Conservation (phyloP, 768 basidiomycete genomes). For the Russula griseocarnosa region DNA sequence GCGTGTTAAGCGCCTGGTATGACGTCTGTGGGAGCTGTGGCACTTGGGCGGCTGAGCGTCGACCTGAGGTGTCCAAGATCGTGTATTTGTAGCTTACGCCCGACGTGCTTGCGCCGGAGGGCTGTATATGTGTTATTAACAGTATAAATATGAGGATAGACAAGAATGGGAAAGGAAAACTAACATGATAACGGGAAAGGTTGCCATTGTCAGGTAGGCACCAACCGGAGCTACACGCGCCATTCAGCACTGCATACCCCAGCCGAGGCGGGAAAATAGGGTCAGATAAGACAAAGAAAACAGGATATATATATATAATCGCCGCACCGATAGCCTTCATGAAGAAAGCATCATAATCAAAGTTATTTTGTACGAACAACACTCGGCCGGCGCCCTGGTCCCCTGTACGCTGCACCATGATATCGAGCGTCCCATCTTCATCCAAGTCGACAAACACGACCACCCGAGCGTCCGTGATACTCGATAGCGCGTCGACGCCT, state of each 20-base stretch:
- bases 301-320: slow-evolving; percentile 11
- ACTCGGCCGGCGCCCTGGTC: slow-evolving; percentile 57
- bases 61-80: slow-evolving; percentile 85
- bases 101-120: slow-evolving; percentile 90
- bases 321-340: slow-evolving; percentile 85
- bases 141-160: background rate
- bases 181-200: slow-evolving; percentile 65
- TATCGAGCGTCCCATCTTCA: slow-evolving; percentile 93
- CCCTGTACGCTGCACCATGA: slow-evolving; percentile 86
- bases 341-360: slow-evolving; percentile 98
- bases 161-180: slow-evolving; percentile 28
- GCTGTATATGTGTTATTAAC: slow-evolving; percentile 43
- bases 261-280: slow-evolving; percentile 9
- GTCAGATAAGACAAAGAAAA: background rate
- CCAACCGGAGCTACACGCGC: slow-evolving; percentile 81
- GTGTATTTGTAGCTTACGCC: slow-evolving; percentile 98
- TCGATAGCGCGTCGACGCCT: slow-evolving; percentile 58
- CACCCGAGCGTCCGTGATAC: slow-evolving; percentile 72
- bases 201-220: slow-evolving; percentile 60
- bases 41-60: slow-evolving; percentile 88
- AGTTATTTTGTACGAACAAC: slow-evolving; percentile 91
- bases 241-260: slow-evolving; percentile 68
- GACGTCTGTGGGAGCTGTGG: slow-evolving; percentile 90
- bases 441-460: slow-evolving; percentile 88
- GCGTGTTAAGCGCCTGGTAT: slow-evolving; percentile 85